Percentiles rank a stretch among this genome's conserved stretches.
phyloP scores from a whole-genome alignment of 352 stramenopile species.

The Globisporangium orthogonon region DNA sequence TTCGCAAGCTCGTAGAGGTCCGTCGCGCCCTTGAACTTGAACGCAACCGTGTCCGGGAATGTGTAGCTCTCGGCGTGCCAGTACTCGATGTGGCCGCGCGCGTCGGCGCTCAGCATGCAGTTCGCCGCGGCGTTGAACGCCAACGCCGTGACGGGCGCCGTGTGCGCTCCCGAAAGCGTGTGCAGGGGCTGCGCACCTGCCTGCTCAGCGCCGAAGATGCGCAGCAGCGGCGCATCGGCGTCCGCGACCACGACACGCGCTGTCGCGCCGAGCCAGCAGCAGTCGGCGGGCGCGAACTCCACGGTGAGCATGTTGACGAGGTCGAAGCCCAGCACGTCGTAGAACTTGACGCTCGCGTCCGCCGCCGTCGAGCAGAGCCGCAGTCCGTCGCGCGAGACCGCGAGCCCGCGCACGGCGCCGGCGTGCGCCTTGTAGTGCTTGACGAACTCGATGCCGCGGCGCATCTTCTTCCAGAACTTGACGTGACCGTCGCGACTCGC shows the following conservation, averaged over 20 bases:
- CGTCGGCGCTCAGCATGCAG: slow-evolving; percentile 90
- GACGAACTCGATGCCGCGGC: slow-evolving; percentile 95
- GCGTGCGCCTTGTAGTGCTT: slow-evolving; percentile 99
- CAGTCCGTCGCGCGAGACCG: slow-evolving; percentile 78
- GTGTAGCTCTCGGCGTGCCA: slow-evolving; percentile 83
- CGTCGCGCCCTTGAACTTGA: slow-evolving; percentile 94
- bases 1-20: slow-evolving; percentile 96
- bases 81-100: slow-evolving; percentile 92
- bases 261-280: slow-evolving; percentile 66
- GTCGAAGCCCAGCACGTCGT: slow-evolving; percentile 98
- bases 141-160: slow-evolving; percentile 86
- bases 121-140: slow-evolving; percentile 82
- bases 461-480: slow-evolving; percentile 99
- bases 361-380: slow-evolving; percentile 78
- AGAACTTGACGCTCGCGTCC: slow-evolving; percentile 97
- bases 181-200: slow-evolving; percentile 40
- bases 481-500: slow-evolving; percentile 95
- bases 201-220: slow-evolving; percentile 86
- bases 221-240: slow-evolving; percentile 48
- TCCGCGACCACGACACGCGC: slow-evolving; percentile 78
- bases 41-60: slow-evolving; percentile 46
- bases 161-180: slow-evolving; percentile 84
- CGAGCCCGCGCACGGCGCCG: slow-evolving; percentile 77
- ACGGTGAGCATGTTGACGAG: slow-evolving; percentile 96
- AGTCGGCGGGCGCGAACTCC: slow-evolving; percentile 56